A percentile compares a stretch with the other conserved stretches of the same genome.
Conservation (phyloP, 768 basidiomycete species). For the Hebeloma cylindrosporum region DNA sequence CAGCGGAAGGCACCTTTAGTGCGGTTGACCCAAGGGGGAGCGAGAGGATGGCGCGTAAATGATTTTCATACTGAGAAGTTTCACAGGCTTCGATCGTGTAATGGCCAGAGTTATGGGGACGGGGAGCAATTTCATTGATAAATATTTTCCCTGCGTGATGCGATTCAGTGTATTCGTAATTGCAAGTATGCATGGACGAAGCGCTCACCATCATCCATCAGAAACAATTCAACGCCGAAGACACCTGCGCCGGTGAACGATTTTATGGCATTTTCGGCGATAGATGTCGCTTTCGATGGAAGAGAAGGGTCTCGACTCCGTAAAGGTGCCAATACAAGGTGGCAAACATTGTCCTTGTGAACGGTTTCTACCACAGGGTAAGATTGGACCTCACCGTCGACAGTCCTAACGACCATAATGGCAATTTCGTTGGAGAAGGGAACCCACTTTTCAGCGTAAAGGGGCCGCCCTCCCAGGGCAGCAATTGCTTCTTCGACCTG, state of each 20-base stretch:
- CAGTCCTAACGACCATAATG: constrained; percentile 92
- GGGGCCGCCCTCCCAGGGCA: constrained; percentile 60
- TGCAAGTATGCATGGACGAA: neutral
- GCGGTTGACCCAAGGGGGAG: constrained; percentile 88
- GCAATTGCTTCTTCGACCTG: constrained; percentile 52
- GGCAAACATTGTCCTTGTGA: constrained; percentile 91
- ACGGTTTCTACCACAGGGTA: constrained; percentile 96
- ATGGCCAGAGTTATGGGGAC: constrained; percentile 98
- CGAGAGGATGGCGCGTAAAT: constrained; percentile 89
- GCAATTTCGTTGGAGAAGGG: constrained; percentile 89
- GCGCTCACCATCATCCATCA: constrained; percentile 78
- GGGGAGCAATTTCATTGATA: constrained; percentile 96
- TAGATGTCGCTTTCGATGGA: constrained; percentile 54
- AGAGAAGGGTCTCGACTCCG: constrained; percentile 58
- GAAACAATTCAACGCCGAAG: constrained; percentile 98
- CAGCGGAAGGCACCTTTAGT: constrained; percentile 82
- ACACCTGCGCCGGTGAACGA: constrained; percentile 87
- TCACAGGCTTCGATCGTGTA: constrained; percentile 98
- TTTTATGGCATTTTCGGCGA: constrained; percentile 81
- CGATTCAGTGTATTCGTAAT: constrained; percentile 3
- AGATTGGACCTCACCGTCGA: constrained; percentile 67
- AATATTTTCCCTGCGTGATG: constrained; percentile 59
- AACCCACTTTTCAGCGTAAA: constrained; percentile 96
- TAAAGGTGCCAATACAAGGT: constrained; percentile 89
- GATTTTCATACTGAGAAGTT: constrained; percentile 96